Evolutionary conservation across 2,329 filamentous ascomycete genomes (phyloP), one percentile per base, ranked within the genome.

Genomic region (Xylariaceae sp.): DNA sequence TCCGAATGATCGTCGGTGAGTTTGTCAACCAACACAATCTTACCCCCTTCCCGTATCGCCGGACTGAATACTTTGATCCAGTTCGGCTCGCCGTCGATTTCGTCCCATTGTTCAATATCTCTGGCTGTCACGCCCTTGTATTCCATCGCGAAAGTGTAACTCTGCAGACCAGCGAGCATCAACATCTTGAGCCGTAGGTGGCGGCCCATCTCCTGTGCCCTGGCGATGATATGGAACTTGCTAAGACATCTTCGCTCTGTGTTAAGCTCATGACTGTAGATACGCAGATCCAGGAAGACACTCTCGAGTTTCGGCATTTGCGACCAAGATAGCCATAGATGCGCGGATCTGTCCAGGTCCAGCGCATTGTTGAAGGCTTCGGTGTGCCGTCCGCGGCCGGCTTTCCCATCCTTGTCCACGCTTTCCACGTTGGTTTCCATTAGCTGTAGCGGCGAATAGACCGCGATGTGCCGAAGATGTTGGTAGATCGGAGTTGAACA

Each of bases 281-380:
- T 57, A 3, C 63, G 63, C n/a, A 67, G 21, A 37, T 67, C 65
- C 0, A 67, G 53, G 7, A 60, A 56, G 5, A 67, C 59, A 42
- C 56, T 67, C 50, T 64, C 57, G 1, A 66, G 60, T 10, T 48
- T 51, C 4, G 60, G 56, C 63, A 67, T 65, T 47, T 51, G 50
- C 6, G 57, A 62, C 65, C 65, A 67, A 2, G 63, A 64, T 9
- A 67, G 19, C 59, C 58, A 65, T 8, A 67, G 26, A 15, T 59
- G 60, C 15, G 61, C 54, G 1, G 58, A 51, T 2, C 61, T 57
- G 21, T 65, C 61, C 1, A 63, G 41, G 29, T 65, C 60, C 1
- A 67, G 44, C 1, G 49, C 49, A 1, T 47, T 30, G n/a, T 61
- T 41, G 6, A 65, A 45, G 3, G 42, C 46, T 3, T 59, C 48